Percentiles rank a stretch among this genome's conserved stretches.
phyloP scores from a whole-genome alignment of 176 grass and related monocot species.

The Canna indica region DNA sequence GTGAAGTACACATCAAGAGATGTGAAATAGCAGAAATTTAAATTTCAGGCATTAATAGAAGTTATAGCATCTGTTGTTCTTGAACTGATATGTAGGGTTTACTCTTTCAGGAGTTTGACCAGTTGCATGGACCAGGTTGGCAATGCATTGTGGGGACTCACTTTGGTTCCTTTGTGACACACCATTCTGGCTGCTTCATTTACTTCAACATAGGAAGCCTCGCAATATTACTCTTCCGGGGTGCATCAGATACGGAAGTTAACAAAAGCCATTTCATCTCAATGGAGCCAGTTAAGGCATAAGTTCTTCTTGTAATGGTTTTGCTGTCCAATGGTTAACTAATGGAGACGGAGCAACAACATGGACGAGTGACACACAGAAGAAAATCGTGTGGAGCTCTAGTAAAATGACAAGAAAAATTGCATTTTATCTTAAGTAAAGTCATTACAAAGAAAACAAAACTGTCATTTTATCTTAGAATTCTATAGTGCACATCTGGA shows the following conservation, averaged over 20 bases:
- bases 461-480: too few species aligned
- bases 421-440: too few species aligned
- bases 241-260: background rate
- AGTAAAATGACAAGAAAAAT: too few species aligned
- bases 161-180: conserved; percentile 72
- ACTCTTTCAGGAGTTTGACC: conserved; percentile 57
- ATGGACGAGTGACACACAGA: too few species aligned
- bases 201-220: conserved; percentile 64
- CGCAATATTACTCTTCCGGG: conserved; percentile 45
- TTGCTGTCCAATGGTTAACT: too few species aligned
- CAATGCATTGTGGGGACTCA: conserved; percentile 77
- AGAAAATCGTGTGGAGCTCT: too few species aligned
- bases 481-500: too few species aligned
- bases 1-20: conserved; percentile 2
- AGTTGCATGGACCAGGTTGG: conserved; percentile 57
- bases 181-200: conserved; percentile 58
- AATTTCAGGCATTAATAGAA: too few species aligned
- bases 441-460: too few species aligned
- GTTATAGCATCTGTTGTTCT: background rate
- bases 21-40: background rate
- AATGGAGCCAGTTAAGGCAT: conserved; percentile 16
- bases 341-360: too few species aligned
- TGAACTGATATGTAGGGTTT: background rate
- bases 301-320: background rate
- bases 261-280: background rate